Base-by-base conservation (phyloP, 768 basidiomycete genomes). In the Hebeloma cylindrosporum region DNA sequence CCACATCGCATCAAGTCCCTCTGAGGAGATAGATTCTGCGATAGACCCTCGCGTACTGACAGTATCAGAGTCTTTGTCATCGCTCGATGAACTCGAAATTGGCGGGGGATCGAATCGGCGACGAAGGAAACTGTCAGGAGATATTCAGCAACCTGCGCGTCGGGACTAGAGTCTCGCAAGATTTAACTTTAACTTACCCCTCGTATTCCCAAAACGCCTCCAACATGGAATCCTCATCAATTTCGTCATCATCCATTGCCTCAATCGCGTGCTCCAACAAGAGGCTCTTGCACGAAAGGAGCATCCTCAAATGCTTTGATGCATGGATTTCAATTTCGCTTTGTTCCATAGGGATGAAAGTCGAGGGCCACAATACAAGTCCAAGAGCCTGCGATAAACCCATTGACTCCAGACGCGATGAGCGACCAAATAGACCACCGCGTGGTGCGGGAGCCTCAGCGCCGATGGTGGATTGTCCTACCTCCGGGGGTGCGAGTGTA, bases 241-340 rank as follows among this genome's bases (percentile, higher is more conserved):
- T 72, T 29, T 68, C 60, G 10, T 64, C 57, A 30, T 66, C 64
- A 53, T 62, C 57, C 23, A 60, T 54, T 40, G 60, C 45, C 62
- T 66, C 63, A 4, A 63, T 14, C 5, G 64, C 70, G 29, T 72
- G 64, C 48, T 72, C 65, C 16, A 71, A 67, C 7, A 66, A 50
- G 40, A 65, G 61, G 6, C 60, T 58, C 43, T 53, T 64, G 54
- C 51, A 81, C 37, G 61, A 69, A 72, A 53, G 73, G 69, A 43
- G 56, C 60, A 46, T 81, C 57, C 30, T 80, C 74, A 49, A 66
- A 60, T 83, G 75, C 62, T 79, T 82, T 57, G 79, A 82, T 11
- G 77, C 71, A 54, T 85, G 82, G 71, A 83, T 78, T 63, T 87
- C 84, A 21, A 88, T 66, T 57, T 84, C 82, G 3, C 65, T 53